Conservation (phyloP, 1,139 yeast genomes). For the Williopsis jadinii region DNA sequence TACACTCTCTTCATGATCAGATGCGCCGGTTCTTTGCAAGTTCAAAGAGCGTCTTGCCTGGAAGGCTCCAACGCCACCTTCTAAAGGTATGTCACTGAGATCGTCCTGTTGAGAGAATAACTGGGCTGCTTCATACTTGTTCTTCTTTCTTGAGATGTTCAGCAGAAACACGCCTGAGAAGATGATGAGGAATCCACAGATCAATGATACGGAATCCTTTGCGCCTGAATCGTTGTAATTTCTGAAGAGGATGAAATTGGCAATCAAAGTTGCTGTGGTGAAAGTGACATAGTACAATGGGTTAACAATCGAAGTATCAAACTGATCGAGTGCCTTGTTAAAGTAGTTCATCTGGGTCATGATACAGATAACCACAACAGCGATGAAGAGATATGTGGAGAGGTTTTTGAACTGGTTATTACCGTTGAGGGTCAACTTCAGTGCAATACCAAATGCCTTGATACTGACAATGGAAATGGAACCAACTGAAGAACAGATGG, state of each 20-base stretch:
- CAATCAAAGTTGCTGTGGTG: slow-evolving; percentile 81
- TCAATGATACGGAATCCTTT: slow-evolving; percentile 75
- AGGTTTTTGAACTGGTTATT: slow-evolving; percentile 83
- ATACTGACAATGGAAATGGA: slow-evolving; percentile 89
- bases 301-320: slow-evolving; percentile 87
- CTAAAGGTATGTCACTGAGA: slow-evolving; percentile 73
- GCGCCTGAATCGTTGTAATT: slow-evolving; percentile 84
- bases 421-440: slow-evolving; percentile 80
- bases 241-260: slow-evolving; percentile 78
- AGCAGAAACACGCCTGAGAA: slow-evolving; percentile 82
- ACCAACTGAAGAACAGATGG: slow-evolving; percentile 87
- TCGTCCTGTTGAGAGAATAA: slow-evolving; percentile 43
- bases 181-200: slow-evolving; percentile 81
- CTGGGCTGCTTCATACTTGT: slow-evolving; percentile 14
- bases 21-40: slow-evolving; percentile 30
- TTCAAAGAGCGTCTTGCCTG: slow-evolving; percentile 45
- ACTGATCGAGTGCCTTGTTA: slow-evolving; percentile 89
- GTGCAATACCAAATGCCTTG: slow-evolving; percentile 90
- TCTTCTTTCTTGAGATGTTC: slow-evolving; percentile 67
- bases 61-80: slow-evolving; percentile 79
- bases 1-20: slow-evolving; percentile 43
- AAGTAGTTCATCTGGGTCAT: slow-evolving; percentile 90
- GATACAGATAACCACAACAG: slow-evolving; percentile 76
- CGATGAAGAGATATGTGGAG: slow-evolving; percentile 74
- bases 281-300: slow-evolving; percentile 89